phyloP scores from a whole-genome alignment of 495 filamentous ascomycete genomes.

The Filosporella fistucella region DNA sequence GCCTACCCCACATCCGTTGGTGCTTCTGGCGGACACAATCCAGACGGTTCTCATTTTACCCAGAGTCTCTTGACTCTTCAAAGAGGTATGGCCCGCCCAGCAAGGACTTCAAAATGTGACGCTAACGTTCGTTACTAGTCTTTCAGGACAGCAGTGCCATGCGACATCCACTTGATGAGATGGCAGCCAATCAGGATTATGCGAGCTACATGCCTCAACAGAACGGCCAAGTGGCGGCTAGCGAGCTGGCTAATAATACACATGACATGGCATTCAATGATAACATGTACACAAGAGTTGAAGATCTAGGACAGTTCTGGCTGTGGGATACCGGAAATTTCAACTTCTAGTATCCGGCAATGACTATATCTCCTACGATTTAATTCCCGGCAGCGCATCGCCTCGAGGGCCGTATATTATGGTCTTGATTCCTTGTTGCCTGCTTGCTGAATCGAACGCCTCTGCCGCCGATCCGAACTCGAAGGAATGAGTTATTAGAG shows the following conservation, averaged over 20 bases:
- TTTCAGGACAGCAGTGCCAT: neutral
- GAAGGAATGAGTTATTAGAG: slow-evolving; percentile 63
- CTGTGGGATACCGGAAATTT: slow-evolving; percentile 6
- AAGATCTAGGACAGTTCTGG: slow-evolving; percentile 12
- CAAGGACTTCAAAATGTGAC: neutral
- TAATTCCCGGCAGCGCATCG: neutral
- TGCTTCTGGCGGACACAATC: too few species aligned
- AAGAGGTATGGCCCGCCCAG: neutral
- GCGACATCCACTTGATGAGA: neutral
- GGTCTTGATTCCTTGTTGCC: slow-evolving; percentile 25
- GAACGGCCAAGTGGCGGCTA: too few species aligned
- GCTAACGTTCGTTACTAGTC: neutral
- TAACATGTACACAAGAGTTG: neutral
- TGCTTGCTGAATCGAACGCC: slow-evolving; percentile 49
- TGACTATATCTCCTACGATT: neutral
- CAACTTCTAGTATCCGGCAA: neutral
- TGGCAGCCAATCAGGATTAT: too few species aligned
- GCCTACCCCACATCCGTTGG: too few species aligned
- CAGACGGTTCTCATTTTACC: slow-evolving; percentile 1
- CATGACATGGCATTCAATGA: neutral
- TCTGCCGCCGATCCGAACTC: slow-evolving; percentile 65
- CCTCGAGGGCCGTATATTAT: slow-evolving; percentile 29
- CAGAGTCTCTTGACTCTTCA: slow-evolving; percentile 7
- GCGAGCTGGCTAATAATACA: too few species aligned
- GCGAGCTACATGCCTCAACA: too few species aligned